phyloP scores from a whole-genome alignment of 2,329 filamentous ascomycete genomes.

The Dryadomyces sulphureus region DNA sequence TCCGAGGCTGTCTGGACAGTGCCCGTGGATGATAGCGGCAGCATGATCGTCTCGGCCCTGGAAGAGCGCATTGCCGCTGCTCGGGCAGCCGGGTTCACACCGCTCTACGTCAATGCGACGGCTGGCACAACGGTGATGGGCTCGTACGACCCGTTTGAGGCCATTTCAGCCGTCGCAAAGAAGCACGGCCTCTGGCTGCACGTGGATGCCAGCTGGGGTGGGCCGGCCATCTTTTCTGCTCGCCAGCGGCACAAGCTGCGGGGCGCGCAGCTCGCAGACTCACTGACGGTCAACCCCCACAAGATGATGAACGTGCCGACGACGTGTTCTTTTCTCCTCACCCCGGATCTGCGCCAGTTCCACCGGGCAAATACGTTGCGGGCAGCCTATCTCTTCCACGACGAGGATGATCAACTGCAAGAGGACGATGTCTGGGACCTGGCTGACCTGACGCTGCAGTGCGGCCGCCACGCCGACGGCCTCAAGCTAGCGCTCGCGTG shows the following conservation, averaged over 20 bases:
- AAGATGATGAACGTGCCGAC: conserved; percentile 92
- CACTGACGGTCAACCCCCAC: conserved; percentile 80
- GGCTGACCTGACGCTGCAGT: conserved; percentile 85
- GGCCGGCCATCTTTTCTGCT: conserved; percentile 63
- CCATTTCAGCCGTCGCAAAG: conserved; percentile 56
- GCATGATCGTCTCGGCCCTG: conserved; percentile 55
- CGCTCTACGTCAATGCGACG: conserved; percentile 90
- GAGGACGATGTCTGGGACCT: conserved; percentile 62
- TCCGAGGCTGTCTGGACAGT: conserved; percentile 58
- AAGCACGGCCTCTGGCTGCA: conserved; percentile 75
- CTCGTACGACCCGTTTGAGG: conserved; percentile 67
- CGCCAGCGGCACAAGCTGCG: conserved; percentile 47
- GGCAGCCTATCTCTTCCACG: conserved; percentile 74
- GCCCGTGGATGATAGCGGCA: conserved; percentile 55
- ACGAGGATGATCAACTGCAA: conserved; percentile 46
- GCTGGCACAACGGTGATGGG: conserved; percentile 89
- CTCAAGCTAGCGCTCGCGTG: conserved; percentile 81
- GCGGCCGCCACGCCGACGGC: conserved; percentile 70
- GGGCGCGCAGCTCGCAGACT: conserved; percentile 63
- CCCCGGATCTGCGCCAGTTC: conserved; percentile 60
- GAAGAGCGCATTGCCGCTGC: conserved; percentile 46
- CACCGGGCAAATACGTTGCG: conserved; percentile 73
- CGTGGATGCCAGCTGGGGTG: conserved; percentile 86
- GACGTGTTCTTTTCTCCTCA: conserved; percentile 81
- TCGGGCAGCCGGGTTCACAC: conserved; percentile 55